Conservation (phyloP, 768 basidiomycete species). For the Suillus hirtellus region DNA sequence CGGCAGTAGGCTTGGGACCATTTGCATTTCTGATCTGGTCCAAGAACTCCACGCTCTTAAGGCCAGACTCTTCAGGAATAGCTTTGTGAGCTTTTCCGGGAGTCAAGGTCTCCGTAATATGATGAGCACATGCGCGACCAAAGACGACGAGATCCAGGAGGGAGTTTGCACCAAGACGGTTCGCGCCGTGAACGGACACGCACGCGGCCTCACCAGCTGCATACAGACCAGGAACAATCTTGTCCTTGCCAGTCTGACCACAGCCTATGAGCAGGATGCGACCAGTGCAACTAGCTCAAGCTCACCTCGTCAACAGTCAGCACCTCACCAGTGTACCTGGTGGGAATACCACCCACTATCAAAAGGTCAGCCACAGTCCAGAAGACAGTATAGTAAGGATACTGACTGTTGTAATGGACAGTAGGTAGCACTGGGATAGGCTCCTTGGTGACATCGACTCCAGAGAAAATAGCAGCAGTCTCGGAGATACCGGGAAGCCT, state of each 20-base stretch:
- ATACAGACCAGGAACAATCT: conserved; percentile 93
- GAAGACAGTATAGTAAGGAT: not conserved
- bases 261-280: not conserved
- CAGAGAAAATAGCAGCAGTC: conserved; percentile 97
- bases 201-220: conserved; percentile 99
- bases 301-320: conserved; percentile 73
- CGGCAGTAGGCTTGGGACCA: conserved; percentile 83
- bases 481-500: conserved; percentile 99
- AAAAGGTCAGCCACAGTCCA: conserved; percentile 11
- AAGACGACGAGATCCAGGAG: conserved; percentile 99
- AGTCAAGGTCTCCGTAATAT: conserved; percentile 88
- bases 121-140: conserved; percentile 98
- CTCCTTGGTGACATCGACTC: conserved; percentile 99
- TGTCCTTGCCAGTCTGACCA: conserved; percentile 77
- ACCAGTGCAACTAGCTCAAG: conserved; percentile 9
- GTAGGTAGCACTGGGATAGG: conserved; percentile 98
- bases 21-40: conserved; percentile 84
- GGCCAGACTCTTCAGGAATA: conserved; percentile 84
- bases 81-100: conserved; percentile 90
- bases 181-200: conserved; percentile 98
- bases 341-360: conserved; percentile 98
- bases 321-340: conserved; percentile 97
- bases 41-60: conserved; percentile 80
- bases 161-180: conserved; percentile 99
- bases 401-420: conserved; percentile 97